Evolutionary conservation across 495 filamentous ascomycete genomes (phyloP), one percentile per base, ranked within the genome.

Genomic region (Xylaria intraflava): DNA sequence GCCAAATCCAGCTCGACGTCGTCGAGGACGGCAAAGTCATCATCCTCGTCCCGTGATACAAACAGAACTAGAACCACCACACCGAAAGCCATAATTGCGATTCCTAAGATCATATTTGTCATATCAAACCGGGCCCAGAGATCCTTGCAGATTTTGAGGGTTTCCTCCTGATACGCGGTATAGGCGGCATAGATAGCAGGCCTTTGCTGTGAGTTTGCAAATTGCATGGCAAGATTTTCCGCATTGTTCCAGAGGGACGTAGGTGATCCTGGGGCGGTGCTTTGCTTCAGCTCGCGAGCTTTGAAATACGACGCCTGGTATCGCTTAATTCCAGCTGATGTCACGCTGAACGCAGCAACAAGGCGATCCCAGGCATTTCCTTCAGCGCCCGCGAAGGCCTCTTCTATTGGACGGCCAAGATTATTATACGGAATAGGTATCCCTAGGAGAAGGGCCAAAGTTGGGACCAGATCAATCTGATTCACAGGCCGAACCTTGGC

Each of bases 381-480:
- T 6, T 71, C 71, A 3, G 72, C 56, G 4, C 90, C 89, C 30
- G 83, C 76, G 69, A 98, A 98, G 9, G 89, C 91, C 69, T 97
- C 93, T 55, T 92, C 87, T 57, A 98, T 96, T 0, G 93, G 93
- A 3, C 83, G 80, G 11, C 93, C 93, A n/a, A 98, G 80, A 69
- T 95, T 98, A 63, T 97, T 98, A 73, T 89, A 98, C 0, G 93
- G 93, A 59, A 98, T 90, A 4, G 93, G 93, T 62, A 95, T 76
- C 23, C 93, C 93, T 7, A 98, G 74, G 22, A 97, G 76, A 42
- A 97, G 69, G 3, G 92, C 83, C 52, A 98, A 62, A 0, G 93
- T 97, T 6, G 93, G 90, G 5, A 98, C 94, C 20, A 98, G 78
- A 65, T 98, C 93, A 60, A 98, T 97, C 66, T 97, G 94, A 42